Base-by-base conservation (phyloP, 306 rosid genomes). In the Alnus glutinosa region DNA sequence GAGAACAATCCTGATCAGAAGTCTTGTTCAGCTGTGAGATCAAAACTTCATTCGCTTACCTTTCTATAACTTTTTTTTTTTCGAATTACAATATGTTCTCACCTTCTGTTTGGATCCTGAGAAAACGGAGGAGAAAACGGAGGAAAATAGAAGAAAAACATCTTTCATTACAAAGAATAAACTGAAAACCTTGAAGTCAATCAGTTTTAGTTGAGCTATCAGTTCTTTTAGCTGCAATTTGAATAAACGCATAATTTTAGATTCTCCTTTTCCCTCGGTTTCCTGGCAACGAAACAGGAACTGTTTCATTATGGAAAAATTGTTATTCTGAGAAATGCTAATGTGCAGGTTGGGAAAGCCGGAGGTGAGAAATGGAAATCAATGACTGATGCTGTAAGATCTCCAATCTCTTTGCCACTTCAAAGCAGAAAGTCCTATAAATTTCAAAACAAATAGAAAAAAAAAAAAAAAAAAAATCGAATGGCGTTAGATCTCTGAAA, bases 21-120 rank as follows among this genome's bases (percentile, higher is more conserved):
- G 48, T 62, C 87, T 79, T 59, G 73, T 62, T 50, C 87, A 68
- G 84, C 61, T 30, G 87, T 84, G 64, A 84, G 87, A 76, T 76
- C 30, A 13, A 23, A 36, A 39, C 74, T 73, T 13, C 66, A 58
- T 14, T 61, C 18, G 16, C 51, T 62, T 76, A 3, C 15, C 49
- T 62, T 23, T 46, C 8, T 42, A 28, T 39, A 14, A 13, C 42
- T 6, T 50, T 50, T 50, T 5, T 5, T 16, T 16, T 23, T 30
- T 39, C 47, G 42, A 14, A 63, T 63, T 23, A 44, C 70, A 57
- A 28, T 13, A 61, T 42, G 2, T 42, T 68, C 23, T 44, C 23
- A 42, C 23, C 30, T 51, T 57, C 34, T 46, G 81, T 57, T 70
- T 9, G 34, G 69, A 55, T 8, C 18, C 42, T 42, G 54, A 50